phyloP scores from a whole-genome alignment of 768 basidiomycete genomes.

The Kwoniella europaea region DNA sequence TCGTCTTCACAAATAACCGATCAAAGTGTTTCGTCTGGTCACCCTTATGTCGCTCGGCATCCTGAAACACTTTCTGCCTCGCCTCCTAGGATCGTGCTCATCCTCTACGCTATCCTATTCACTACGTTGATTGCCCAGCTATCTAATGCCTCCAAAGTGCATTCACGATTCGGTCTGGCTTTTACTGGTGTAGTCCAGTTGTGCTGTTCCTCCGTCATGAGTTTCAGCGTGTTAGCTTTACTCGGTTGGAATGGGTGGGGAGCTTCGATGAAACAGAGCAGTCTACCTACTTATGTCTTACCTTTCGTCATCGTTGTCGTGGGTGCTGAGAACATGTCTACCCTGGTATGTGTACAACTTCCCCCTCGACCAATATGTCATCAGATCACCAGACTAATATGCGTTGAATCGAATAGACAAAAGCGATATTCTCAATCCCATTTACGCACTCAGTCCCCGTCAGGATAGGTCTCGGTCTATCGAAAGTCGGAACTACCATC shows the following conservation, averaged over 20 bases:
- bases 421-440: conserved; percentile 49
- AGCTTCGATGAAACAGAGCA: conserved; percentile 23
- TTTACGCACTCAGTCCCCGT: conserved; percentile 65
- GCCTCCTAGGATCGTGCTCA: conserved; percentile 17
- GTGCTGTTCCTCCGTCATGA: conserved; percentile 88
- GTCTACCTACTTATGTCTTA: conserved; percentile 65
- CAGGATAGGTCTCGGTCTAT: conserved; percentile 88
- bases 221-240: conserved; percentile 87
- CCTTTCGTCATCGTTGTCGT: conserved; percentile 94
- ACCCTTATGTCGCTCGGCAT: background rate
- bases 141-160: conserved; percentile 65
- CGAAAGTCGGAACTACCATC: conserved; percentile 85
- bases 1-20: background rate
- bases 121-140: conserved; percentile 46
- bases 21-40: background rate
- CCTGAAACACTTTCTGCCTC: conserved; percentile 10
- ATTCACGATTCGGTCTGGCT: conserved; percentile 86
- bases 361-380: background rate
- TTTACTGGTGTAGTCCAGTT: conserved; percentile 94
- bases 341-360: conserved; percentile 66
- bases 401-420: conserved; percentile 19
- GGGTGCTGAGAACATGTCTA: conserved; percentile 97
- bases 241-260: conserved; percentile 66
- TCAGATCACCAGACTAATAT: background rate
- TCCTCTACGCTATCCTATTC: conserved; percentile 49